Conservation (phyloP, 108 stramenopile genomes). For the Licmophora abbreviata region DNA sequence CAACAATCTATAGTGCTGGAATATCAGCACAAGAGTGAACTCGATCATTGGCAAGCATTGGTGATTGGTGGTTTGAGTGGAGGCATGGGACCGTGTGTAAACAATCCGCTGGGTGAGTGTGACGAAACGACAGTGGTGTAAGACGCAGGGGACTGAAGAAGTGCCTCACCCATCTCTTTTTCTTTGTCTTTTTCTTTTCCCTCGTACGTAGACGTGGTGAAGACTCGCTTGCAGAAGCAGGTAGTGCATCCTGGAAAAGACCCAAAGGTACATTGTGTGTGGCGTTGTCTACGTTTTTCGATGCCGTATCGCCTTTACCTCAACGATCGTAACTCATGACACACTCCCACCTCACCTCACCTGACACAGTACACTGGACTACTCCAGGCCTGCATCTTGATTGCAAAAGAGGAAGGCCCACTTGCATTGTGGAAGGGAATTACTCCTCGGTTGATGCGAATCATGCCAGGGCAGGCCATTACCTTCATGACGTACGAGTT, state of each 20-base stretch:
- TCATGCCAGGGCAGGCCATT: conserved; percentile 97
- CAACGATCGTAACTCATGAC: too few species aligned
- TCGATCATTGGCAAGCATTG: conserved; percentile 84
- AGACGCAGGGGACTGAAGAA: too few species aligned
- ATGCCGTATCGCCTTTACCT: too few species aligned
- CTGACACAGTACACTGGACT: conserved; percentile 81
- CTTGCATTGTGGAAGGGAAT: conserved; percentile 95
- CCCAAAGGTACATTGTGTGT: too few species aligned
- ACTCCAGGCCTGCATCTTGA: conserved; percentile 62
- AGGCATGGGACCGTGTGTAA: conserved; percentile 90
- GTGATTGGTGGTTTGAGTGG: conserved; percentile 90
- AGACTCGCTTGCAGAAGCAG: conserved; percentile 96
- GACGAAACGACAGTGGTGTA: neutral
- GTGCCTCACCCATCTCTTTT: too few species aligned
- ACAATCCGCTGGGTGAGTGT: conserved; percentile 73
- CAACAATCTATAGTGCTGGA: conserved; percentile 14
- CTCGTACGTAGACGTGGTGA: conserved; percentile 83
- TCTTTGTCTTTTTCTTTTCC: neutral
- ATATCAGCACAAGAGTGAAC: conserved; percentile 26
- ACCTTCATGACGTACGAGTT: conserved; percentile 96
- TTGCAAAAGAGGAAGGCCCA: conserved; percentile 90
- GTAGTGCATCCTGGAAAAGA: conserved; percentile 61
- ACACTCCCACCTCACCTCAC: neutral
- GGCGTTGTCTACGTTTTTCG: too few species aligned
- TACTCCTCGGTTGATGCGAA: conserved; percentile 89